These are phyloP conservation scores for Drosera capensis DNA, from an alignment of 148 eudicot genomes.

Conservation along the genomic window DNA sequence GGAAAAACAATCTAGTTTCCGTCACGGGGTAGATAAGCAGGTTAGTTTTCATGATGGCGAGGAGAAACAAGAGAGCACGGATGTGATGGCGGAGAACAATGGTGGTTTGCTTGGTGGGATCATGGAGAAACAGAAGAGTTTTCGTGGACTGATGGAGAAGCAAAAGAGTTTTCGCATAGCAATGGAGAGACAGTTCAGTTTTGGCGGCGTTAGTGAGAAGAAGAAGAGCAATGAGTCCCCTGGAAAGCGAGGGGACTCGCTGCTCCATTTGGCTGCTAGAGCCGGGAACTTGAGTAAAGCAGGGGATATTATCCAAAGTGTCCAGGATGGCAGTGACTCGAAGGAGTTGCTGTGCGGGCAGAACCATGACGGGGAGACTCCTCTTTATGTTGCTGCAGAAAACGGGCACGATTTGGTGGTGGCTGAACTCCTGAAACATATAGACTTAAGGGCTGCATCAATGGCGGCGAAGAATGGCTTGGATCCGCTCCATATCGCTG, in stretches of 20 bases:
- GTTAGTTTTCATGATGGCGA: conserved; percentile 26
- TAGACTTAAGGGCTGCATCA: conserved; percentile 64
- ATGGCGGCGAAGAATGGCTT: conserved; percentile 59
- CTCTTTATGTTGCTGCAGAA: conserved; percentile 64
- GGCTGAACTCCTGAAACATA: conserved; percentile 58
- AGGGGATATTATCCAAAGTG: conserved; percentile 47
- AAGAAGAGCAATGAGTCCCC: conserved; percentile 75
- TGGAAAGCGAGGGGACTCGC: conserved; percentile 75
- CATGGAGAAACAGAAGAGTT: conserved; percentile 64
- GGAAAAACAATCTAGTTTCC: conserved; percentile 23
- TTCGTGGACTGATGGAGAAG: conserved; percentile 33
- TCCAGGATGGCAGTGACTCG: conserved; percentile 25
- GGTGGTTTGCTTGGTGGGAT: conserved; percentile 29
- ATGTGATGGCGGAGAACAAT: conserved; percentile 20
- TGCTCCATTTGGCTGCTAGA: conserved; percentile 75
- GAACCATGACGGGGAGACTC: conserved; percentile 84
- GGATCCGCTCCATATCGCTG: conserved; percentile 88
- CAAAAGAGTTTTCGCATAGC: conserved; percentile 40
- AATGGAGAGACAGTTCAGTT: conserved; percentile 69
- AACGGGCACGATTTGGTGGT: conserved; percentile 65
- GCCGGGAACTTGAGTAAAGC: conserved; percentile 60
- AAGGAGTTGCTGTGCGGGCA: conserved; percentile 49
- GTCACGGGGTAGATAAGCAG: conserved; percentile 34
- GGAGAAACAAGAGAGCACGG: conserved; percentile 7
- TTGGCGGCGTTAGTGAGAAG: conserved; percentile 43